Evolutionary conservation across 2,329 filamentous ascomycete genomes (phyloP).

Genomic region (Pyricularia pennisetigena): DNA sequence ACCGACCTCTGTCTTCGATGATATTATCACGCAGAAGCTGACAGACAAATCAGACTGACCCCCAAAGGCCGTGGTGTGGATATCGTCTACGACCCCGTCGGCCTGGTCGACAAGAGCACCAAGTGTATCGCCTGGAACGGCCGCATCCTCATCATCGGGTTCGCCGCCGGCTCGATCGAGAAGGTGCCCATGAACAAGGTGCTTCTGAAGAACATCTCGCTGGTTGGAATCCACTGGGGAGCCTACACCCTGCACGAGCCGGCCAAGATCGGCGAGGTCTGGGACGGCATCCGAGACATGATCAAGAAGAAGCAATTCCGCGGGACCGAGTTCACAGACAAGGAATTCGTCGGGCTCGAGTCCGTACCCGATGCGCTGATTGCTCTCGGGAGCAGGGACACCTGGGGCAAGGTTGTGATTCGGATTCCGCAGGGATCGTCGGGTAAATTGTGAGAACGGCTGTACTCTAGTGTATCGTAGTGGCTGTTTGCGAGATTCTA

Average conservation of each 20-base stretch:
- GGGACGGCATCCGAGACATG: constrained; percentile 71
- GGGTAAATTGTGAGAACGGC: constrained; percentile 39
- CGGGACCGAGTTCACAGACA: constrained; percentile 74
- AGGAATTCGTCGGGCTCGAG: constrained; percentile 74
- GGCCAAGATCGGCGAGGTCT: constrained; percentile 61
- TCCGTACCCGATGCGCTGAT: constrained; percentile 66
- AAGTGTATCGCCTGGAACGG: constrained; percentile 95
- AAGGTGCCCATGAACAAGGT: constrained; percentile 90
- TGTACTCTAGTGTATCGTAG: not conserved
- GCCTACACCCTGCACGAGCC: constrained; percentile 67
- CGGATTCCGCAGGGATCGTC: constrained; percentile 62
- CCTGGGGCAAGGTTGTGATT: constrained; percentile 94
- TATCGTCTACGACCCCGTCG: constrained; percentile 92
- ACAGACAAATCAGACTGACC: constrained; percentile 38
- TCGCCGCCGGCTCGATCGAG: constrained; percentile 78
- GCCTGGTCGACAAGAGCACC: constrained; percentile 74
- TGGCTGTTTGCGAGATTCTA: not conserved
- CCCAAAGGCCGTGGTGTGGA: constrained; percentile 68
- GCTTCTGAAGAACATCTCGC: constrained; percentile 81
- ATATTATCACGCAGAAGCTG: not conserved
- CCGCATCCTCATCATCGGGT: constrained; percentile 77
- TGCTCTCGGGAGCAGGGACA: constrained; percentile 69
- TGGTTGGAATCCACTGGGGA: constrained; percentile 90
- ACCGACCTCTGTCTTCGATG: not conserved
- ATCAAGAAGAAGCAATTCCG: constrained; percentile 70